phyloP scores from a whole-genome alignment of 2,329 filamentous ascomycete species.

The Trichoderma sp. region DNA sequence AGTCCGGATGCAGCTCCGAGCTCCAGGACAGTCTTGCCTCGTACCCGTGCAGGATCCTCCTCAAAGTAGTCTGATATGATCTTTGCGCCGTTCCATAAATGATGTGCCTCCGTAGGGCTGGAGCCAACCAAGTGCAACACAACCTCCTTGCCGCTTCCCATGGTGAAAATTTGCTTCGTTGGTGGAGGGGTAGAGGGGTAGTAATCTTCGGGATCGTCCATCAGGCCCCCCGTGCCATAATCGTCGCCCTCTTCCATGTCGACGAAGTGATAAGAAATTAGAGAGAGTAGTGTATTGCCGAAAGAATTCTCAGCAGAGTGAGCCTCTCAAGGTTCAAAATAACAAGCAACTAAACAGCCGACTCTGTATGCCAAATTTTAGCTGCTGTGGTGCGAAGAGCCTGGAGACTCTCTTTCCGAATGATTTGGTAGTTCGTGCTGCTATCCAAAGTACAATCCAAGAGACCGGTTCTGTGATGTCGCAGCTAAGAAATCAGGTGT shows the following conservation, averaged over 20 bases:
- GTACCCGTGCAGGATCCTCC: slow-evolving; percentile 60
- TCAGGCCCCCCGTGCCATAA: slow-evolving; percentile 53
- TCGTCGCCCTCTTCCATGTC: slow-evolving; percentile 37
- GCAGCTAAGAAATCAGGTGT: background rate
- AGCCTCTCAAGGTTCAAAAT: background rate
- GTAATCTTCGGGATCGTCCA: slow-evolving; percentile 78
- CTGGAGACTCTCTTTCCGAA: background rate
- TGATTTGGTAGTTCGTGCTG: background rate
- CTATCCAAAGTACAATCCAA: background rate
- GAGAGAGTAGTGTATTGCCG: background rate
- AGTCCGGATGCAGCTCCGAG: slow-evolving; percentile 86
- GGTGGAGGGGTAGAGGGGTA: slow-evolving; percentile 75
- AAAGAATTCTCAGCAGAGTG: background rate
- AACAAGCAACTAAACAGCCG: background rate
- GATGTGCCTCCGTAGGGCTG: slow-evolving; percentile 85
- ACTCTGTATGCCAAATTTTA: background rate
- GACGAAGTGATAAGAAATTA: background rate
- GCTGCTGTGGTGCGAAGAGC: background rate
- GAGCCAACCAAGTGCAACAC: slow-evolving; percentile 79
- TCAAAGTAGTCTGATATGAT: slow-evolving; percentile 78
- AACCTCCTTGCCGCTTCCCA: slow-evolving; percentile 63
- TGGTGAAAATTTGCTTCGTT: slow-evolving; percentile 68
- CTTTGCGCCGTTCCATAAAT: slow-evolving; percentile 86
- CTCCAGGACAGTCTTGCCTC: slow-evolving; percentile 72
- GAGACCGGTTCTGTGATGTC: background rate